These are phyloP conservation scores for Phylloporus sp. DNA, from an alignment of 768 basidiomycete genomes.

Conservation along the genomic window DNA sequence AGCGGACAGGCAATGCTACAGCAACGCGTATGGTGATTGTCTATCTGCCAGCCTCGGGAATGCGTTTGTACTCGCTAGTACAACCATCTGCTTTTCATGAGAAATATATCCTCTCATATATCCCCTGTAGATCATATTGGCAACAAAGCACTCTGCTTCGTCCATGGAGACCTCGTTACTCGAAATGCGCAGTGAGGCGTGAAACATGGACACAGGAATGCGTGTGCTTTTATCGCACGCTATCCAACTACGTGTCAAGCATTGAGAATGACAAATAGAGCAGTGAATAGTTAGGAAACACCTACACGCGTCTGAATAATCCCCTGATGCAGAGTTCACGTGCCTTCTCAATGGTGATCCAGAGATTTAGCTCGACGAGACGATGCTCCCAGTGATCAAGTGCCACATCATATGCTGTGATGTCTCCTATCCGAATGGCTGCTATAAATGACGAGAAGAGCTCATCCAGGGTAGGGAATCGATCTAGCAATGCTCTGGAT, in stretches of 20 bases:
- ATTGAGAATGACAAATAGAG: not conserved
- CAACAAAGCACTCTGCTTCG: constrained; percentile 90
- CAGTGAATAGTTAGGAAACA: constrained; percentile 10
- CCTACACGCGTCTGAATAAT: constrained; percentile 74
- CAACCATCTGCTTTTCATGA: constrained; percentile 93
- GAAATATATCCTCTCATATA: constrained; percentile 95
- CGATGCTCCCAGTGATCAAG: constrained; percentile 66
- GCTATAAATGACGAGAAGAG: constrained; percentile 78
- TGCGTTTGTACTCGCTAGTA: constrained; percentile 72
- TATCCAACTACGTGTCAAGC: constrained; percentile 60
- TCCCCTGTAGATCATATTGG: constrained; percentile 93
- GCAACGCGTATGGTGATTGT: constrained; percentile 42
- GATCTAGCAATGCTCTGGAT: constrained; percentile 60
- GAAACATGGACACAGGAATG: constrained; percentile 80
- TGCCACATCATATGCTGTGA: constrained; percentile 75
- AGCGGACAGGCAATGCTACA: constrained; percentile 9
- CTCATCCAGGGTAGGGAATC: constrained; percentile 68
- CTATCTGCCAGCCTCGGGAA: constrained; percentile 75
- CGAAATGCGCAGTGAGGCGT: constrained; percentile 66
- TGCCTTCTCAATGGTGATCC: constrained; percentile 83
- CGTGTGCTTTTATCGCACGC: constrained; percentile 68
- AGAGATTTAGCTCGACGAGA: constrained; percentile 83
- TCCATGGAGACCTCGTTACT: constrained; percentile 67
- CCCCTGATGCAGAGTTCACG: constrained; percentile 83
- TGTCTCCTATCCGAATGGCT: constrained; percentile 75